Evolutionary conservation across 306 rosid genomes (phyloP), one percentile per base, ranked within the genome.

Genomic region (Arachis stenosperma): DNA sequence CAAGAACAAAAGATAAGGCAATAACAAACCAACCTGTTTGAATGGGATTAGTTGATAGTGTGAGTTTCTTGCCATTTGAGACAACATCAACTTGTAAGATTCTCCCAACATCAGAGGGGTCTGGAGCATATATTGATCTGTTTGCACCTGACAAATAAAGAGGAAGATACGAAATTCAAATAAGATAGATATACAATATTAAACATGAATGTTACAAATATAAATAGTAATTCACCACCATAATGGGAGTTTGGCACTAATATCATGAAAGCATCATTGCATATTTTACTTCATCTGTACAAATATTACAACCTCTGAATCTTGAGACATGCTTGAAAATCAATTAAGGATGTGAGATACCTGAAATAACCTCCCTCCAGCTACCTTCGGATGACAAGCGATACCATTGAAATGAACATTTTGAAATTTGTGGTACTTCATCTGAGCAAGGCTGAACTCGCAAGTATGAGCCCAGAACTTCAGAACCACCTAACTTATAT

Each of bases 21-120:
- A 69, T 48, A 70, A 65, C 56, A 82, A 75, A 83, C 90, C 69
- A 79, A 93, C 98, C 97, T 50, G 91, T 77, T 62, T 91, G 96
- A 79, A 93, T 75, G 56, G 92, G 96, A 69, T 86, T 81, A 41
- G 97, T 91, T 14, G 86, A 88, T 61, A 93, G 75, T 29, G 82
- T 78, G 39, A 82, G 56, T 76, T 85, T 91, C 74, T 79, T 85
- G 61, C 92, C 98, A 72, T 85, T 78, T 9, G 83, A 85, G 70
- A 81, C 74, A 60, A 93, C 75, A 76, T 93, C 96, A 39, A 86
- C 94, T 88, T 89, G 94, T 60, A 93, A 85, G 79, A 83, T 81
- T 81, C 98, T 85, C 58, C 97, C 97, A 62, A 91, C 94, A 81
- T 93, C 98, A 52, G 82, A 81, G n/a, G 98, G 98, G 47, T 93